These are phyloP conservation scores for Cytospora chrysosperma DNA, from an alignment of 2,329 filamentous ascomycete genomes.

Conservation along the genomic window DNA sequence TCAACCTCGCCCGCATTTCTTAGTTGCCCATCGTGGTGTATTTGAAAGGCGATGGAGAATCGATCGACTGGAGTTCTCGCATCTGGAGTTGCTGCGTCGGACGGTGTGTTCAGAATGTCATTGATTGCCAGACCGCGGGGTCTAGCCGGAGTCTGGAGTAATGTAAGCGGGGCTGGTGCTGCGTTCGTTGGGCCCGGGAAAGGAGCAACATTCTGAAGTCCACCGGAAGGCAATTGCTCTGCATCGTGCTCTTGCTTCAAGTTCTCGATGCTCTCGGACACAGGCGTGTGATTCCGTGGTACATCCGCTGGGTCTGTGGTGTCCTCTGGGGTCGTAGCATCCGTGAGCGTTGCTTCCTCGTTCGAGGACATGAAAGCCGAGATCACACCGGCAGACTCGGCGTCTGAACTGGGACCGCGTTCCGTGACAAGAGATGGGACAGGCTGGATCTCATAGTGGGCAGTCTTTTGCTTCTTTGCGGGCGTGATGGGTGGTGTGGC, in stretches of 20 bases:
- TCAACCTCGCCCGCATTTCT: background rate
- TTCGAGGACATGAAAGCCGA: conserved; percentile 36
- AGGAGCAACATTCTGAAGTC: conserved; percentile 23
- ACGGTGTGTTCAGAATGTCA: conserved; percentile 22
- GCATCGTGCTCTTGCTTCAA: conserved; percentile 36
- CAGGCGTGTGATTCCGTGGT: conserved; percentile 36
- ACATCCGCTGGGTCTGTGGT: conserved; percentile 39
- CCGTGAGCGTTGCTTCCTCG: conserved; percentile 37
- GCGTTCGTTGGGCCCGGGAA: background rate
- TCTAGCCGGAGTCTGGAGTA: conserved; percentile 22
- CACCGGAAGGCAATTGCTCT: conserved; percentile 25
- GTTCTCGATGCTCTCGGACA: conserved; percentile 30
- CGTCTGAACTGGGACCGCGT: conserved; percentile 42
- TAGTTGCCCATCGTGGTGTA: background rate
- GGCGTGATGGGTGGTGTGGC: conserved; percentile 57
- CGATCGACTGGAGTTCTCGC: conserved; percentile 7
- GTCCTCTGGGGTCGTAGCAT: conserved; percentile 52
- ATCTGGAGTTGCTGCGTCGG: conserved; percentile 10
- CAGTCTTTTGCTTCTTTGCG: conserved; percentile 47
- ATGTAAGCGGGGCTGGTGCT: conserved; percentile 16
- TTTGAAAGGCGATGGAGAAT: conserved; percentile 16
- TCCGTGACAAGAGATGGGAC: conserved; percentile 30
- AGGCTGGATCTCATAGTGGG: conserved; percentile 33
- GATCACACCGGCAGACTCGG: conserved; percentile 31
- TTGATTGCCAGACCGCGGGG: conserved; percentile 19